These are phyloP conservation scores for Clavulina sp. DNA, from an alignment of 768 basidiomycete genomes.

Conservation along the genomic window DNA sequence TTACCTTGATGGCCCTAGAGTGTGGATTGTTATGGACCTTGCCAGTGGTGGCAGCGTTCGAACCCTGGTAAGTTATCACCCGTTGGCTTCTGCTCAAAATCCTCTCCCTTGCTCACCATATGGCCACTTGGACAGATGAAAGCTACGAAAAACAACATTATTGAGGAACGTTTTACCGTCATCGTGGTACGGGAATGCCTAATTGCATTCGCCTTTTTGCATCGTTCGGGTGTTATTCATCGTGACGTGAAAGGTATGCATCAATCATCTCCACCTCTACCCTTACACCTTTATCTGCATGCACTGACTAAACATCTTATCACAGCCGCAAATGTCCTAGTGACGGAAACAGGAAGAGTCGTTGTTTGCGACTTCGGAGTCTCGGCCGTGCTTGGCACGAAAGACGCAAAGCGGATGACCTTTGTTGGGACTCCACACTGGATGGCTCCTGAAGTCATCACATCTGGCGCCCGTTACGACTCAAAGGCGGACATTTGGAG, in stretches of 20 bases:
- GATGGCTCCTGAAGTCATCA: conserved; percentile 99
- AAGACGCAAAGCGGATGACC: conserved; percentile 84
- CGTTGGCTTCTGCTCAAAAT: not conserved
- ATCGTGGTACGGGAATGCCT: conserved; percentile 84
- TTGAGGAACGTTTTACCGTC: conserved; percentile 82
- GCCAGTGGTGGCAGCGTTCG: conserved; percentile 90
- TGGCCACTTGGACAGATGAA: conserved; percentile 40
- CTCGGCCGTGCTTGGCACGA: conserved; percentile 71
- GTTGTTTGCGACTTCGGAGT: conserved; percentile 98
- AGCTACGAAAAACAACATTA: conserved; percentile 46
- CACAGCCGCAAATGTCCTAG: conserved; percentile 77
- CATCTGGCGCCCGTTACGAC: conserved; percentile 77
- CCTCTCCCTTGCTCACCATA: conserved; percentile 1
- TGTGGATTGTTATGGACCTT: conserved; percentile 99
- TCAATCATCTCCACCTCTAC: not conserved
- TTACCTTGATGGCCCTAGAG: conserved; percentile 82
- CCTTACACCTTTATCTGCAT: not conserved
- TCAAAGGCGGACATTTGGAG: conserved; percentile 98
- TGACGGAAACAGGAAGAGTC: conserved; percentile 76
- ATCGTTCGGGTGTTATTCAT: conserved; percentile 89
- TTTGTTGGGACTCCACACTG: conserved; percentile 95
- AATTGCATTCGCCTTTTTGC: conserved; percentile 71
- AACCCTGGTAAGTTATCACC: conserved; percentile 37
- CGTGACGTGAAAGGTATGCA: conserved; percentile 69
- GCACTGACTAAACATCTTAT: not conserved